Conservation (phyloP, 2,329 filamentous ascomycete genomes). For the Dissoconium aciculare region DNA sequence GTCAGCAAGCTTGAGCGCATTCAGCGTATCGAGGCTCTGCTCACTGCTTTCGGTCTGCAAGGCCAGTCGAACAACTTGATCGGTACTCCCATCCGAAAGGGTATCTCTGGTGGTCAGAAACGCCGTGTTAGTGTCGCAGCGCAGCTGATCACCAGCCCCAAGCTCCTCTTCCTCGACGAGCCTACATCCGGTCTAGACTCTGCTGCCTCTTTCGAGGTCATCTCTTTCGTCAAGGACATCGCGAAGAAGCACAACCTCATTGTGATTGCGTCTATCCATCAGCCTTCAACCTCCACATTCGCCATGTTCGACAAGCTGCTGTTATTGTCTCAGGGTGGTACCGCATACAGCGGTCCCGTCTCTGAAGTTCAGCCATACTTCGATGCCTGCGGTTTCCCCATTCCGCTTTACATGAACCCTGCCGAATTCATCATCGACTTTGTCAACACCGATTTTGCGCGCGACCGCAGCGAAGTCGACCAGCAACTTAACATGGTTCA, state of each 20-base stretch:
- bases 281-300: conserved; percentile 67
- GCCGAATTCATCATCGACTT: conserved; percentile 68
- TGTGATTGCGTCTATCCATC: conserved; percentile 70
- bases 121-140: conserved; percentile 64
- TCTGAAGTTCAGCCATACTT: conserved; percentile 48
- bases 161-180: conserved; percentile 70
- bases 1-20: conserved; percentile 44
- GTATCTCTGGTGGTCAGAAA: conserved; percentile 76
- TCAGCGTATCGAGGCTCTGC: conserved; percentile 48
- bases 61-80: conserved; percentile 56
- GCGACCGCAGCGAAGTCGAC: conserved; percentile 33
- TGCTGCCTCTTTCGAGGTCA: conserved; percentile 59
- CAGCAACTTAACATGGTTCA: conserved; percentile 40
- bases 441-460: conserved; percentile 61
- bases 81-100: conserved; percentile 69
- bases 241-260: conserved; percentile 57
- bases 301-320: conserved; percentile 66
- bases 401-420: conserved; percentile 60
- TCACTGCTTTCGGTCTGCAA: conserved; percentile 58
- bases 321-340: conserved; percentile 54
- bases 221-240: conserved; percentile 54
- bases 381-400: conserved; percentile 40
- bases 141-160: conserved; percentile 66
- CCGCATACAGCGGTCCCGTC: conserved; percentile 58
- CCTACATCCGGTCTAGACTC: conserved; percentile 75